Evolutionary conservation across 1,139 yeast genomes (phyloP).

Genomic region (Magnusiomyces ingens): DNA sequence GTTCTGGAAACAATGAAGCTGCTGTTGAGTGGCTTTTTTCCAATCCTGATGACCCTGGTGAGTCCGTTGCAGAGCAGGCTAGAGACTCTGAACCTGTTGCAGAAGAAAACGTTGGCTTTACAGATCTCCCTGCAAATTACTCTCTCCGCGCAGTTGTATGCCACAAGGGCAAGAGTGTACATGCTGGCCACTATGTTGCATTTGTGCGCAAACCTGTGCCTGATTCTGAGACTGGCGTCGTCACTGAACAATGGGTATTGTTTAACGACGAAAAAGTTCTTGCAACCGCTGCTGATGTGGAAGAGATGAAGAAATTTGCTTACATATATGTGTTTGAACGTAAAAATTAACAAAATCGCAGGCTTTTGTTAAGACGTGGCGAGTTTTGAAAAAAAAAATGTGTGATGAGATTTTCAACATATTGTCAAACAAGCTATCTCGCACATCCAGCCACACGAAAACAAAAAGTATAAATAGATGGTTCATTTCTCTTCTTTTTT

Average conservation of each 20-base stretch:
- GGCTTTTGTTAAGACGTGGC: neutral
- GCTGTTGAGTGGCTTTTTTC: constrained; percentile 88
- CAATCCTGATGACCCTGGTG: constrained; percentile 64
- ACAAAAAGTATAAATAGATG: neutral
- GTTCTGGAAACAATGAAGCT: constrained; percentile 54
- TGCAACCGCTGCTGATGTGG: constrained; percentile 47
- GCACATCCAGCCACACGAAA: neutral
- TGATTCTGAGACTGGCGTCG: constrained; percentile 16
- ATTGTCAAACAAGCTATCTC: neutral
- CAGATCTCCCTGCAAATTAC: constrained; percentile 39
- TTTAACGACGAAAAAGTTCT: constrained; percentile 95
- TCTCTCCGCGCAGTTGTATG: constrained; percentile 67
- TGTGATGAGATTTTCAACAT: neutral
- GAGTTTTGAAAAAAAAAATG: neutral
- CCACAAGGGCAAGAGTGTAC: constrained; percentile 91
- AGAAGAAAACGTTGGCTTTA: constrained; percentile 20
- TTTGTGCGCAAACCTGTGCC: constrained; percentile 46
- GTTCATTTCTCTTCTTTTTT: neutral
- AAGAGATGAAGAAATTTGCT: constrained; percentile 54
- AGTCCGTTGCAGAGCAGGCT: constrained; percentile 18
- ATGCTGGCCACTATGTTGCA: constrained; percentile 94
- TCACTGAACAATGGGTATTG: constrained; percentile 58
- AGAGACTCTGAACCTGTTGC: constrained; percentile 19
- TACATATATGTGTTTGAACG: constrained; percentile 37
- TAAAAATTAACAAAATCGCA: neutral